Base-by-base conservation (phyloP, 352 stramenopile genomes). In the Sclerospora graminicola region DNA sequence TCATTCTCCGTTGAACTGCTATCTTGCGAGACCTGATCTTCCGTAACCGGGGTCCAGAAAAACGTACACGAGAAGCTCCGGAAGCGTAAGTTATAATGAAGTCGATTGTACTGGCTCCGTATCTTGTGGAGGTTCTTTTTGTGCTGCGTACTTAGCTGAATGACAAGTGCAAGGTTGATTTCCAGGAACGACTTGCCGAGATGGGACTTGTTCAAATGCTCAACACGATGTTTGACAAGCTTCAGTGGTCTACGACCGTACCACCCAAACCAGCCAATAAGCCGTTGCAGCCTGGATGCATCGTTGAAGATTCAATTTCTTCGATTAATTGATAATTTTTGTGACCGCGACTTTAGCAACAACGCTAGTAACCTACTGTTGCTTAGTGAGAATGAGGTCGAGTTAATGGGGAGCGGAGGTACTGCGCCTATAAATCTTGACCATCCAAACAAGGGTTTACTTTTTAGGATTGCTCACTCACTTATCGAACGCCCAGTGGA, bases 101-200 rank as follows among this genome's bases (percentile, higher is more conserved):
- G 54, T 89, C 82, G 9, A 84, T 97, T 30, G 65, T 95, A 13
- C 45, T 97, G 10, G 81, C 82, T 2, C 85, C 84, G 15, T 96
- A 95, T 51, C 89, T 96, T 33, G 92, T 98, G 0, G 93, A 98
- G 60, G 83, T 98, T 43, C 69, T 98, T 13, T 98, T 98, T 56
- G 89, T 98, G 13, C 63, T 98, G 1, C 98, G 90, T 52, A 97
- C 89, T 10, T 60, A 98, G 14, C 63, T 98, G n/a, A 96, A 95
- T 15, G 89, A 89, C 30, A 90, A 95, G 43, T 71, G 92, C 26
- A 98, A 98, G 66, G 73, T 95, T 24, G 81, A 94, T 34, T 91
- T 94, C 27, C 88, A 97, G 40, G 75, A 94, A 27, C 59, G 66
- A 27, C 63, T 97, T 0, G 85, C 87, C 1, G 52, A 79, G 3